Evolutionary conservation across 2,329 filamentous ascomycete species (phyloP).

Genomic region (Rhynchosporium agropyri): DNA sequence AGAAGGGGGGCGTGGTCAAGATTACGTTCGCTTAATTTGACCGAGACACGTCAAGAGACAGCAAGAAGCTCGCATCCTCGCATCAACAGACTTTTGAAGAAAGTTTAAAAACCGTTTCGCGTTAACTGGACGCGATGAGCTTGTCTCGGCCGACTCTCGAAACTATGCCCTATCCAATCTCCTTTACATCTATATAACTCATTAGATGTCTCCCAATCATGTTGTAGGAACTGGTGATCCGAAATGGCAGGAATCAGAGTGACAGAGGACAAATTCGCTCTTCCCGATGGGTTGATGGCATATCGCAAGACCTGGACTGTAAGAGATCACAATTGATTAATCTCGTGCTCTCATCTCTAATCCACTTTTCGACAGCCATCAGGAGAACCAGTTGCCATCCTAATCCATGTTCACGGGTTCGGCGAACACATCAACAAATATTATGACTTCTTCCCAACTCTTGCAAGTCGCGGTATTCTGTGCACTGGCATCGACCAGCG

Average conservation of each 20-base stretch:
- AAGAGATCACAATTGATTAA: neutral
- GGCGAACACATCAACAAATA: conserved; percentile 10
- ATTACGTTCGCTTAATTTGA: too few species aligned
- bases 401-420: conserved; percentile 6
- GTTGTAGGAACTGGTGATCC: neutral
- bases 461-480: neutral
- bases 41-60: too few species aligned
- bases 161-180: too few species aligned
- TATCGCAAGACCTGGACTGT: conserved; percentile 13
- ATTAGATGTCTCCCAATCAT: too few species aligned
- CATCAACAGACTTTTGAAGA: too few species aligned
- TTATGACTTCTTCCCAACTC: conserved; percentile 2
- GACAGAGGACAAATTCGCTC: conserved; percentile 4
- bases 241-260: conserved; percentile 2
- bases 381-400: neutral
- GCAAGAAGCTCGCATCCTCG: too few species aligned
- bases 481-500: conserved; percentile 12
- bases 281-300: conserved; percentile 5
- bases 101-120: too few species aligned
- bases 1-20: too few species aligned
- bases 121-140: too few species aligned
- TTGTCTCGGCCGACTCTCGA: too few species aligned
- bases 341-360: neutral
- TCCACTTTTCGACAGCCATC: neutral
- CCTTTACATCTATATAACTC: too few species aligned